These are phyloP conservation scores for Curvularia sp. DNA, from an alignment of 2,329 filamentous ascomycete species.

Conservation along the genomic window DNA sequence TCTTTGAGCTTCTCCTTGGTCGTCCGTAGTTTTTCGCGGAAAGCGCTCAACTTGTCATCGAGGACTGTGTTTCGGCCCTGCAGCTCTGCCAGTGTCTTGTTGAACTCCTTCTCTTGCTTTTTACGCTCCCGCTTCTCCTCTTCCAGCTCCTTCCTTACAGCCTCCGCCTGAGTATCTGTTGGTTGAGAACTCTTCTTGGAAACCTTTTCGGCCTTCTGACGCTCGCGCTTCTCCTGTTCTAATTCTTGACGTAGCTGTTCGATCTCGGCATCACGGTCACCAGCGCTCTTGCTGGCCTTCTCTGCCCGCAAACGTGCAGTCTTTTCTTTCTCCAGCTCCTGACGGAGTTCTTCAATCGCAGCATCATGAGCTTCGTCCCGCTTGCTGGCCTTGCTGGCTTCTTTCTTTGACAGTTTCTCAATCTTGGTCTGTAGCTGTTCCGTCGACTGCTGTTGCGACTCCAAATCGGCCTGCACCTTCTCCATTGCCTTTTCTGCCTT, in stretches of 20 bases:
- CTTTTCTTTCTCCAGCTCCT: constrained; percentile 55
- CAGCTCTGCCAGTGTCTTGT: constrained; percentile 66
- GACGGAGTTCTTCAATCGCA: constrained; percentile 43
- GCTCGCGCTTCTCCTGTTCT: constrained; percentile 52
- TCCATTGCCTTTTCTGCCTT: constrained; percentile 49
- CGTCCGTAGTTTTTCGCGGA: constrained; percentile 72
- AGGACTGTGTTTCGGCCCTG: constrained; percentile 69
- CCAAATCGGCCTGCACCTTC: constrained; percentile 42
- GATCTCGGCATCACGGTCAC: constrained; percentile 33
- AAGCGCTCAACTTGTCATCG: constrained; percentile 73
- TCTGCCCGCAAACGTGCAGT: constrained; percentile 37
- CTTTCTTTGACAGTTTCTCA: constrained; percentile 45
- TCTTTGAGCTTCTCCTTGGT: constrained; percentile 78
- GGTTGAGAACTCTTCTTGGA: constrained; percentile 52
- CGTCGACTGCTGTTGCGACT: constrained; percentile 40
- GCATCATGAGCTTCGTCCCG: constrained; percentile 44
- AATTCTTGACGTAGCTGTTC: constrained; percentile 49
- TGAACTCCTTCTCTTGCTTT: constrained; percentile 60
- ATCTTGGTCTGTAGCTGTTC: constrained; percentile 45
- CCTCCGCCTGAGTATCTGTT: constrained; percentile 54
- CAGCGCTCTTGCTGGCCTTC: constrained; percentile 47
- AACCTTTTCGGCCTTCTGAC: constrained; percentile 42
- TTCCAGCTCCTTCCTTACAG: constrained; percentile 59
- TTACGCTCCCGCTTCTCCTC: constrained; percentile 61
- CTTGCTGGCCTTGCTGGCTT: constrained; percentile 45